Conservation (phyloP, 2,329 filamentous ascomycete genomes). For the Aspergillus glaucus region DNA sequence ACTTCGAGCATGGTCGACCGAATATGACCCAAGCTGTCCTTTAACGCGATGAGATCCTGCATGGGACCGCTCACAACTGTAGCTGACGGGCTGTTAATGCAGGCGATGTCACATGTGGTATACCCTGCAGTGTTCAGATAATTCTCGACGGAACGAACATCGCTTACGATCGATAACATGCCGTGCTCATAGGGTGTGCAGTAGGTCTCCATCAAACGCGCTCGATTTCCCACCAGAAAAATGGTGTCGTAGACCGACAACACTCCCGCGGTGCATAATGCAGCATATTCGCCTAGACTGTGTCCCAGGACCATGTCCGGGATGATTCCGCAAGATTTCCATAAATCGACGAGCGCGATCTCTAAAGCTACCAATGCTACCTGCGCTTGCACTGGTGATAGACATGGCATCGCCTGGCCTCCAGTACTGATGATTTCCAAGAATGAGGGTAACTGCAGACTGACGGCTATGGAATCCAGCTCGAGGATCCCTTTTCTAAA, state of each 20-base stretch:
- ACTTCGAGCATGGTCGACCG: background rate
- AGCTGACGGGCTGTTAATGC: background rate
- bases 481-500: background rate
- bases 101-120: background rate
- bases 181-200: conserved; percentile 14
- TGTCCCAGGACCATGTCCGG: conserved; percentile 22
- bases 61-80: background rate
- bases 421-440: background rate
- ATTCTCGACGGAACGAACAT: background rate
- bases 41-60: too few species aligned
- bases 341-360: conserved; percentile 9
- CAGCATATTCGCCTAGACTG: conserved; percentile 28
- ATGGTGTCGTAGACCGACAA: conserved; percentile 18
- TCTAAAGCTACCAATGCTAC: conserved; percentile 4
- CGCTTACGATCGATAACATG: conserved; percentile 5
- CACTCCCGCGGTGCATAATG: conserved; percentile 19
- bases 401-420: background rate
- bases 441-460: background rate
- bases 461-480: background rate
- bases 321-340: conserved; percentile 12
- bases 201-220: conserved; percentile 11
- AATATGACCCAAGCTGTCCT: background rate
- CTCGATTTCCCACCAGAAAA: conserved; percentile 22
- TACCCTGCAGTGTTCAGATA: background rate
- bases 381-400: background rate